Base-by-base conservation (phyloP, 179 eudicot genomes). In the Pouteria campechiana region DNA sequence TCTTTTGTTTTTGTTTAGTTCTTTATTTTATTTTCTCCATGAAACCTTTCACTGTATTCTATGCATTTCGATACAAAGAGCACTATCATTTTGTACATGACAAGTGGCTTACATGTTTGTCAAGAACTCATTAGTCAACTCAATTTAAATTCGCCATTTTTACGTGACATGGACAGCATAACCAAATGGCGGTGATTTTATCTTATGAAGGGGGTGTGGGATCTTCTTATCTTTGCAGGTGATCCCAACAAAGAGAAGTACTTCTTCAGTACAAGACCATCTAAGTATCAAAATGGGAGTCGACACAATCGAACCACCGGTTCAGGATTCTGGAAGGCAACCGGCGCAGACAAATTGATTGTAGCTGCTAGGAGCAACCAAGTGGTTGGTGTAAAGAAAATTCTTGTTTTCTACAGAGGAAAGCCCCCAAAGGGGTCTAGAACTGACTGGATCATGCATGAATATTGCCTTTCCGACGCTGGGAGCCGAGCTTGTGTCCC, bases 361-460 rank as follows among this genome's bases (percentile, higher is more conserved):
- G 10, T 52, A 21, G 43, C 55, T 5, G 52, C 60, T 7, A 60
- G 70, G 3, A 64, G 65, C 29, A 41, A 23, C 2, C 60, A 52
- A 37, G 58, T 57, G 15, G 60, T 64, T 15, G 70, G 70, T 8
- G 65, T 64, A 29, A 64, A 64, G 17, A 64, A 64, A 13, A 64
- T 64, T 1, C 56, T 64, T 2, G 70, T 64, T 41, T 64, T 64
- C 65, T 64, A 64, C 10, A 60, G 70, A 2, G 65, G 70, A 6
- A 64, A 64, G 50, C 70, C 70, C 4, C 70, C 70, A 0, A 58
- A 64, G 43, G 70, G 65, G 25, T 27, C 58, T 30, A 64, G 58
- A 17, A 64, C 70, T 3, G 53, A 58, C 14, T 64, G 70, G 70
- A 64, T 64, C 65, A 64, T 64, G 70, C 70, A 64, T 29, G 70